Percentiles rank a stretch among this genome's conserved stretches.
Conservation (phyloP, 345 rosid genomes). For the Kandelia obovata region DNA sequence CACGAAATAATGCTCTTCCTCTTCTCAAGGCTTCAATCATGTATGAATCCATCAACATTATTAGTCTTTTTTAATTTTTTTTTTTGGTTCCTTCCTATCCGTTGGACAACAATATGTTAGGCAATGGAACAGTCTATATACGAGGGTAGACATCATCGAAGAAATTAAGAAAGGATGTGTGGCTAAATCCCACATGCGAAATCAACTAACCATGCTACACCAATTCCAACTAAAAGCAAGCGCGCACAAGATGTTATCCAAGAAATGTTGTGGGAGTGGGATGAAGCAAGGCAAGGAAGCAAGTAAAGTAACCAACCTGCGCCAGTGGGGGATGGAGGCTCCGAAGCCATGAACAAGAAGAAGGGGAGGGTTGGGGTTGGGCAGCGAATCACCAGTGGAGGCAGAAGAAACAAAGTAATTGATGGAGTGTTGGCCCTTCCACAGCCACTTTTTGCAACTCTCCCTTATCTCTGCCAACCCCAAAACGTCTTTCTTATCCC, state of each 20-base stretch:
- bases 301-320: slow-evolving; percentile 41
- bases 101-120: too few species aligned
- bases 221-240: too few species aligned
- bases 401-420: slow-evolving; percentile 61
- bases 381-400: slow-evolving; percentile 23
- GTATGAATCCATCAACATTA: too few species aligned
- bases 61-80: too few species aligned
- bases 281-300: not conserved
- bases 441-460: slow-evolving; percentile 53
- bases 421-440: slow-evolving; percentile 69
- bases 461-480: slow-evolving; percentile 46
- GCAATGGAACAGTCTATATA: too few species aligned
- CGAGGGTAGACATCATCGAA: too few species aligned
- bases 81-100: too few species aligned
- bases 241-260: not conserved
- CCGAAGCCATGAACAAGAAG: slow-evolving; percentile 93
- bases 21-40: too few species aligned
- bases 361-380: slow-evolving; percentile 36
- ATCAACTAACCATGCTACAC: too few species aligned
- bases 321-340: slow-evolving; percentile 91
- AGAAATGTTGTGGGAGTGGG: not conserved
- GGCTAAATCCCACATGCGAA: too few species aligned
- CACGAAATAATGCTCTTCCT: too few species aligned
- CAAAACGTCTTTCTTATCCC: slow-evolving; percentile 13
- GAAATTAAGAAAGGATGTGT: too few species aligned